Base-by-base conservation (phyloP, 345 rosid genomes). In the Chamaenerion angustifolium region DNA sequence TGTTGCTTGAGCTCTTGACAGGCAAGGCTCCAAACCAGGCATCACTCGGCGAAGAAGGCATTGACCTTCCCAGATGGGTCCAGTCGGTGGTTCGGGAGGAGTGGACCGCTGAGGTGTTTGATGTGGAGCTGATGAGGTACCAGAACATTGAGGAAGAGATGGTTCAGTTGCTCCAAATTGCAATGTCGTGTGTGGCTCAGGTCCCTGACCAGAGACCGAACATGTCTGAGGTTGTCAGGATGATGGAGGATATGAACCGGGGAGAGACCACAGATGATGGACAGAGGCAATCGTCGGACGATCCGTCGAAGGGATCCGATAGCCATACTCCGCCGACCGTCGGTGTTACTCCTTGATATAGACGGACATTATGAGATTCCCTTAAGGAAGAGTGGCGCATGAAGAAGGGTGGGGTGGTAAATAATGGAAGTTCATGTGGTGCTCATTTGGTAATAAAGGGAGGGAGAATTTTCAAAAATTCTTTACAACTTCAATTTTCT, bases 31-130 rank as follows among this genome's bases (percentile, higher is more conserved):
- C 98, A 3, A 87, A 84, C 53, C 98, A 92, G 63, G 93, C 95
- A 0, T 92, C 98, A 1, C 66, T 92, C 15, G 96, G 98, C 0
- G 98, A 92, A 40, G 96, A 92, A 61, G 98, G 98, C 42, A 87
- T 87, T 45, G 98, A 92, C 69, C 64, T 92, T 46, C 98, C 98
- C 0, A 56, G 98, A 42, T 92, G 98, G 98, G 98, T 92, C 23
- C 95, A 83, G 52, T 92, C 98, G 0, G 98, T 92, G 43, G 98
- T 92, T 1, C 61, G 98, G 1, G 98, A 92, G 68, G 98, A 92
- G 54, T 92, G 98, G 98, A 87, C 98, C 8, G 98, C 98, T 0
- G 98, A 87, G 71, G 98, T 92, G 0, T 84, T 92, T 23, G 98
- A 84, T 0, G 93, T 78, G 49, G 98, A 92, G 76, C 63, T 92